Conservation (phyloP, 768 basidiomycete species). For the Amyloporia xantha region DNA sequence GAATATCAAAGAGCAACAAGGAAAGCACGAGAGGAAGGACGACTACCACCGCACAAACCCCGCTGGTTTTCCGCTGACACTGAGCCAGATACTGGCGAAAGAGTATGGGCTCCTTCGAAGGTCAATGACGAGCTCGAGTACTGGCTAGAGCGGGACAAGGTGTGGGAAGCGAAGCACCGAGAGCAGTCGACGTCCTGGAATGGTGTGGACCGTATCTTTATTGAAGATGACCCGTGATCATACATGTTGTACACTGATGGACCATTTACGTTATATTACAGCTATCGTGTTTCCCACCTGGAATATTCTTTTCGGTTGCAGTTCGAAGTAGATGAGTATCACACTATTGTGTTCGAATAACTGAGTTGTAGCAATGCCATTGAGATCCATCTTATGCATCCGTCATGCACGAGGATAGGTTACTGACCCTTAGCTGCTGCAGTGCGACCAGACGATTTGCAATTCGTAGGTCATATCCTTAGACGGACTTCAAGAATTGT, state of each 20-base stretch:
- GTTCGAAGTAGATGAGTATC: too few relatives aligned
- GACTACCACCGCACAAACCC: slow-evolving; percentile 63
- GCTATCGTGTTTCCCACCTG: too few relatives aligned
- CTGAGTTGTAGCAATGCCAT: too few relatives aligned
- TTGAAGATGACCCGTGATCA: slow-evolving; percentile 43
- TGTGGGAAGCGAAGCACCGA: slow-evolving; percentile 38
- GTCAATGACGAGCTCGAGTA: slow-evolving; percentile 58
- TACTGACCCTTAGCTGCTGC: too few relatives aligned
- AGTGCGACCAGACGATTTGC: too few relatives aligned
- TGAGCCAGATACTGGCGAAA: slow-evolving; percentile 84
- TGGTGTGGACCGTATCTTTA: slow-evolving; percentile 77
- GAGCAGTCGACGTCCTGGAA: slow-evolving; percentile 45
- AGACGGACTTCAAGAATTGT: too few relatives aligned
- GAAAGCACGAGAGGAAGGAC: slow-evolving; percentile 68
- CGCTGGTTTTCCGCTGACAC: slow-evolving; percentile 83
- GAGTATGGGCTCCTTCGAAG: slow-evolving; percentile 74
- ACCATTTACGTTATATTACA: too few relatives aligned
- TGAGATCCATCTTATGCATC: too few relatives aligned
- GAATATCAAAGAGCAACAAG: slow-evolving; percentile 73
- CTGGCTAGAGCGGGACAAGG: slow-evolving; percentile 72
- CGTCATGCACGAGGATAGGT: too few relatives aligned
- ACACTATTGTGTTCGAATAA: too few relatives aligned
- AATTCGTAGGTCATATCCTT: too few relatives aligned
- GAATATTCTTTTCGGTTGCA: too few relatives aligned
- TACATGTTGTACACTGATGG: neutral